Evolutionary conservation across 176 grass and related monocot genomes (phyloP).

Genomic region (Carex scoparia): DNA sequence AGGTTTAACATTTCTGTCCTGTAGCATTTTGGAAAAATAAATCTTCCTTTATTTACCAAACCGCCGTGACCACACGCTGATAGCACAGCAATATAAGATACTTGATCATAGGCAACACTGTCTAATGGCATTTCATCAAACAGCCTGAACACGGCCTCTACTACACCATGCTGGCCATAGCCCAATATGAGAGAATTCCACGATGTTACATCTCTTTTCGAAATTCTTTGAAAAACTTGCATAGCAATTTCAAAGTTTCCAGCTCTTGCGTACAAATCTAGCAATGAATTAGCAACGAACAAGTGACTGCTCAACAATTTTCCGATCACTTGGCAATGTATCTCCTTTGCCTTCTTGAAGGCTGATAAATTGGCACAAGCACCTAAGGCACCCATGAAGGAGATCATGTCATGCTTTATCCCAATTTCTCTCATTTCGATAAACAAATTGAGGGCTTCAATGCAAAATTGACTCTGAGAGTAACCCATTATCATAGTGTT

Average conservation of each 20-base stretch:
- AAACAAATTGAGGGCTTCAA: constrained; percentile 64
- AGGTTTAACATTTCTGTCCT: constrained; percentile 44
- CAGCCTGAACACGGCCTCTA: constrained; percentile 49
- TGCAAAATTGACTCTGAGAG: constrained; percentile 46
- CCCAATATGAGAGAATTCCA: constrained; percentile 90
- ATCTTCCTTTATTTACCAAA: constrained; percentile 66
- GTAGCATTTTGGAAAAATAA: constrained; percentile 74
- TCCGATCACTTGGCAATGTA: constrained; percentile 61
- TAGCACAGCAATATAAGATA: constrained; percentile 73
- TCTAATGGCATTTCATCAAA: constrained; percentile 70
- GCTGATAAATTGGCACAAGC: constrained; percentile 69
- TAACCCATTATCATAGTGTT: constrained; percentile 82
- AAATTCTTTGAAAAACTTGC: constrained; percentile 61
- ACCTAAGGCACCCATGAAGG: constrained; percentile 64
- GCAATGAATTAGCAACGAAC: constrained; percentile 62
- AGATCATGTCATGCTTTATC: constrained; percentile 63
- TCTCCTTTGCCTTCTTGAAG: constrained; percentile 76
- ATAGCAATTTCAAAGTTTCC: constrained; percentile 60
- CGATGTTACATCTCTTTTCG: constrained; percentile 54
- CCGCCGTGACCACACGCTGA: constrained; percentile 57
- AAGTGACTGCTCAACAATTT: constrained; percentile 39
- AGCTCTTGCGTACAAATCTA: constrained; percentile 71
- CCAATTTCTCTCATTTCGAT: constrained; percentile 49
- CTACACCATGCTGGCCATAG: constrained; percentile 64
- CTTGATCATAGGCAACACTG: constrained; percentile 60